phyloP scores from a whole-genome alignment of 306 rosid species.

The Mimosa pudica region DNA sequence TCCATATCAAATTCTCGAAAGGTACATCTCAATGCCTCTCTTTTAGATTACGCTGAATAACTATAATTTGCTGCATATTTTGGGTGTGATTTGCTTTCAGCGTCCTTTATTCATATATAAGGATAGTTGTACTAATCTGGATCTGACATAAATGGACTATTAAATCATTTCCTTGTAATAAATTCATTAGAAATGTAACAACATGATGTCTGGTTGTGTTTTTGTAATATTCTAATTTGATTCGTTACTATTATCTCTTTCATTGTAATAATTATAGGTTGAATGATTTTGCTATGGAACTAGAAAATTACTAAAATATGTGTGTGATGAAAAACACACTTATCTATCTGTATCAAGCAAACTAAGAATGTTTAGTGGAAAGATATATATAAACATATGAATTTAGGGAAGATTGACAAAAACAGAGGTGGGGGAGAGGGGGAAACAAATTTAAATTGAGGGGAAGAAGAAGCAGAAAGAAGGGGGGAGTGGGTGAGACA shows the following conservation, averaged over 20 bases:
- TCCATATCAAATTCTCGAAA: slow-evolving; percentile 89
- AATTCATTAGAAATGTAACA: background rate
- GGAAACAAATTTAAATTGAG: too few relatives aligned
- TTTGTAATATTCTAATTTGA: slow-evolving; percentile 4
- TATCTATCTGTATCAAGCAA: too few relatives aligned
- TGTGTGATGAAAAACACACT: background rate
- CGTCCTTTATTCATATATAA: background rate
- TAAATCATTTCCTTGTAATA: background rate
- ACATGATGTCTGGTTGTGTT: background rate
- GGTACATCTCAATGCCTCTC: slow-evolving; percentile 49
- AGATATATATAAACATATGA: too few relatives aligned
- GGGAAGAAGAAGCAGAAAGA: too few relatives aligned
- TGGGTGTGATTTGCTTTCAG: background rate
- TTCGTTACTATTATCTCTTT: slow-evolving; percentile 17
- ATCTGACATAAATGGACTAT: background rate
- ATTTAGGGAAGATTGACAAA: too few relatives aligned
- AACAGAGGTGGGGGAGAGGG: too few relatives aligned
- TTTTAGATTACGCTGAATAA: background rate
- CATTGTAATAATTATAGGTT: background rate
- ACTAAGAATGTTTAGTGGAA: too few relatives aligned
- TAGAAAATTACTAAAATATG: background rate
- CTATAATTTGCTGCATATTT: background rate
- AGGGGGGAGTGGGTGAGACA: too few relatives aligned
- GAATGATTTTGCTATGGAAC: background rate
- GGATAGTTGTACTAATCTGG: background rate